Evolutionary conservation across 2,329 filamentous ascomycete genomes (phyloP).

Genomic region (Chaetomiaceae sp.): DNA sequence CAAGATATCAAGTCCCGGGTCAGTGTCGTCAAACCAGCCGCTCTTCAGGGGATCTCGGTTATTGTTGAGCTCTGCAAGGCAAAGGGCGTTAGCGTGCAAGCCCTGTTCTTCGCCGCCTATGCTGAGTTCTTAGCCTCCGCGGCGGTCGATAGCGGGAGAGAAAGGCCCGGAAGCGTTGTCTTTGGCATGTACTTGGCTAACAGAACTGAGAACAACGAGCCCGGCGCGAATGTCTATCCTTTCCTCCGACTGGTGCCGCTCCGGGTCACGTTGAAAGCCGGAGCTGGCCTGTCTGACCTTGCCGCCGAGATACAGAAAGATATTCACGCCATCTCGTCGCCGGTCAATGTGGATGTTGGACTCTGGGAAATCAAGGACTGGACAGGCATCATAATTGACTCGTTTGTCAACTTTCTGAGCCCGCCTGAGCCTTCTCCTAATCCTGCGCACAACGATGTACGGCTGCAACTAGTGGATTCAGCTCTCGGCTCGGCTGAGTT

Average conservation of each 20-base stretch:
- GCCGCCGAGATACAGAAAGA: conserved; percentile 65
- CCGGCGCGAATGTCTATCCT: conserved; percentile 51
- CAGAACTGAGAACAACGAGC: conserved; percentile 51
- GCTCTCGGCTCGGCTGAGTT: not conserved
- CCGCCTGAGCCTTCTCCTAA: conserved; percentile 31
- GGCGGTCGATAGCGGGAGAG: not conserved
- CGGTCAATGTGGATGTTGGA: conserved; percentile 53
- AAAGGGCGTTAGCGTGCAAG: conserved; percentile 63
- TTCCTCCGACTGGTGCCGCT: conserved; percentile 78
- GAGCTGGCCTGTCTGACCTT: conserved; percentile 39
- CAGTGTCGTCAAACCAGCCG: conserved; percentile 43
- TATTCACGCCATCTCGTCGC: conserved; percentile 55
- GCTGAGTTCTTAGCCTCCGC: conserved; percentile 42
- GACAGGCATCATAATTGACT: conserved; percentile 67
- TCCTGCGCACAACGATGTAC: not conserved
- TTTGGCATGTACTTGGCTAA: conserved; percentile 85
- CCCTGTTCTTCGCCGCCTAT: conserved; percentile 70
- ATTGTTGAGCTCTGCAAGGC: conserved; percentile 39
- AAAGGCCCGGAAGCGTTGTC: conserved; percentile 42
- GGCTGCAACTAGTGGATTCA: not conserved
- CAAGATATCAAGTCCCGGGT: not conserved
- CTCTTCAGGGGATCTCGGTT: conserved; percentile 38
- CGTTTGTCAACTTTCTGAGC: conserved; percentile 77
- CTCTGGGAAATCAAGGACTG: conserved; percentile 69
- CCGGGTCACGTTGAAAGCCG: conserved; percentile 41